Percentiles rank a stretch among this genome's conserved stretches.
phyloP scores from a whole-genome alignment of 2,329 filamentous ascomycete species.

The Arthrobotrys sinensis region DNA sequence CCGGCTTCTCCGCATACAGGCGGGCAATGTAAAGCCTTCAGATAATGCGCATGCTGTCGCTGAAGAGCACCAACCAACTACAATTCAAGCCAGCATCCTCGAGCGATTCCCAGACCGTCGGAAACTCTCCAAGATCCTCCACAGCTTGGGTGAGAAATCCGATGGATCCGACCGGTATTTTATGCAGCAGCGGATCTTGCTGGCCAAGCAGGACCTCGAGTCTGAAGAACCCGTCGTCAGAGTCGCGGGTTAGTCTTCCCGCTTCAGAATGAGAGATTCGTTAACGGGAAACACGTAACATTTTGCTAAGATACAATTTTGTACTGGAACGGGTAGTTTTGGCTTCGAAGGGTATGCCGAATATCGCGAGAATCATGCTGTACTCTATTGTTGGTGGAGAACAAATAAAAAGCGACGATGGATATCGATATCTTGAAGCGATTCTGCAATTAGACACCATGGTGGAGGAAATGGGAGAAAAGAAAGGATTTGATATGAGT shows the following conservation, averaged over 20 bases:
- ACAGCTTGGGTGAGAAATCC: slow-evolving; percentile 12
- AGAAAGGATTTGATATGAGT: no score
- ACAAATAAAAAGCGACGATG: neutral
- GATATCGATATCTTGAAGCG: neutral
- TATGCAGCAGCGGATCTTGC: neutral
- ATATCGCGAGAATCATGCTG: neutral
- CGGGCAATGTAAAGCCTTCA: neutral
- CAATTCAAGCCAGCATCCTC: slow-evolving; percentile 44
- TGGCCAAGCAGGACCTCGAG: slow-evolving; percentile 34
- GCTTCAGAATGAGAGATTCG: neutral
- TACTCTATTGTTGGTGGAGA: neutral
- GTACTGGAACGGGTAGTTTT: neutral
- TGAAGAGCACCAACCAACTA: slow-evolving; percentile 11
- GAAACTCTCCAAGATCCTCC: slow-evolving; percentile 22
- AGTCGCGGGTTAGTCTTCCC: slow-evolving; percentile 49
- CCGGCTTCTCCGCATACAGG: neutral
- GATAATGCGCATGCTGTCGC: neutral
- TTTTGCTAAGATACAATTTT: neutral
- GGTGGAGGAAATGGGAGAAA: no score
- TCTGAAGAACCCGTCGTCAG: slow-evolving; percentile 38
- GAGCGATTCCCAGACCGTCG: slow-evolving; percentile 35
- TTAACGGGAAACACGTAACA: neutral
- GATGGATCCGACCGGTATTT: slow-evolving; percentile 19
- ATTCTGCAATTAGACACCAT: no score
- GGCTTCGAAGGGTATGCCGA: neutral